phyloP scores from a whole-genome alignment of 2,329 filamentous ascomycete genomes.

The Fusarium denticulatum region DNA sequence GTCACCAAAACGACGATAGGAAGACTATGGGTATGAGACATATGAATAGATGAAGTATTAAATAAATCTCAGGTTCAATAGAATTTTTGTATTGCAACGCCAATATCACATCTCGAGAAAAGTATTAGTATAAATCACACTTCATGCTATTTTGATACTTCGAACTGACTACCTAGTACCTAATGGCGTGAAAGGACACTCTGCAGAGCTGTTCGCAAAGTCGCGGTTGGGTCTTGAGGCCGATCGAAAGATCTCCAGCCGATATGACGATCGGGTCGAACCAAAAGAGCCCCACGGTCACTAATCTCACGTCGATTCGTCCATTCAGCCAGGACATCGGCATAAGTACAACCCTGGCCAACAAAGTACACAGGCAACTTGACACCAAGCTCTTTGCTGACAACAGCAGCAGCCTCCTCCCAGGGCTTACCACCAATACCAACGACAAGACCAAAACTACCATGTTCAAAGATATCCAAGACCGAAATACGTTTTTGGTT shows the following conservation, averaged over 20 bases:
- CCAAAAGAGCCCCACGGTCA: slow-evolving; percentile 68
- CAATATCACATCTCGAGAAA: neutral
- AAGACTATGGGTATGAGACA: too few species aligned
- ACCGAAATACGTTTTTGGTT: slow-evolving; percentile 60
- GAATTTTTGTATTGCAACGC: neutral
- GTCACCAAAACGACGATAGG: too few species aligned
- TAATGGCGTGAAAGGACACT: neutral
- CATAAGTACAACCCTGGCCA: slow-evolving; percentile 66
- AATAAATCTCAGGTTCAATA: too few species aligned
- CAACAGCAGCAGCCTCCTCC: slow-evolving; percentile 58
- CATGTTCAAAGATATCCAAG: slow-evolving; percentile 67
- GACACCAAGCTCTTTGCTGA: slow-evolving; percentile 54
- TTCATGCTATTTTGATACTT: too few species aligned
- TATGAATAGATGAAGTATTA: too few species aligned
- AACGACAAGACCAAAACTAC: slow-evolving; percentile 60
- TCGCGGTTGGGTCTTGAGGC: neutral
- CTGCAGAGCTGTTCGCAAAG: slow-evolving; percentile 3
- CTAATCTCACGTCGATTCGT: slow-evolving; percentile 60
- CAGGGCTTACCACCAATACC: slow-evolving; percentile 66
- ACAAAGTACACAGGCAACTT: slow-evolving; percentile 61
- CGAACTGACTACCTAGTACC: neutral
- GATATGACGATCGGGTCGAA: slow-evolving; percentile 68
- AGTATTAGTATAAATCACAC: too few species aligned
- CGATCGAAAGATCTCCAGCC: slow-evolving; percentile 57
- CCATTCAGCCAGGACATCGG: slow-evolving; percentile 72